These are phyloP conservation scores for Kazachstania bromeliacearum DNA, from an alignment of 805 yeast genomes.

Conservation along the genomic window DNA sequence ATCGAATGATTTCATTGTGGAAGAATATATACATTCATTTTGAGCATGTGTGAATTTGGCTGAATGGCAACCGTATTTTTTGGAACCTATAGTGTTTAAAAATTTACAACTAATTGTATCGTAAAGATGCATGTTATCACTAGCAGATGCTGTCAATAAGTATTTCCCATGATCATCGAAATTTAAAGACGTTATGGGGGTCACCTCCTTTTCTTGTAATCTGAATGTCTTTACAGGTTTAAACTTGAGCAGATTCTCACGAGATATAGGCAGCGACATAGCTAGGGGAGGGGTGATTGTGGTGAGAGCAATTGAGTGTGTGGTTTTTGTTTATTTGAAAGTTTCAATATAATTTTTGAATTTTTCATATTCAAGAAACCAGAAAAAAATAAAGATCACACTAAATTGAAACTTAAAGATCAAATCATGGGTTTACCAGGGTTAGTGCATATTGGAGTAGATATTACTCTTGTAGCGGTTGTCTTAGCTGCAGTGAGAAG, in stretches of 20 bases:
- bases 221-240: slow-evolving; percentile 42
- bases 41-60: slow-evolving; percentile 76
- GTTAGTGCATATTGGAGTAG: slow-evolving; percentile 59
- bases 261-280: slow-evolving; percentile 19
- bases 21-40: slow-evolving; percentile 67
- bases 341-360: too few species aligned
- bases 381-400: too few species aligned
- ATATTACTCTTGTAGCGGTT: slow-evolving; percentile 69
- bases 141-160: slow-evolving; percentile 66
- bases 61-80: slow-evolving; percentile 85
- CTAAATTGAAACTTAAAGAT: not conserved
- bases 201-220: slow-evolving; percentile 37
- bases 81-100: slow-evolving; percentile 60
- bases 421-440: slow-evolving; percentile 11
- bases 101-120: slow-evolving; percentile 66
- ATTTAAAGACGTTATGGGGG: slow-evolving; percentile 59
- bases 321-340: too few species aligned
- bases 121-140: slow-evolving; percentile 75
- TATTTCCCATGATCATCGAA: slow-evolving; percentile 80
- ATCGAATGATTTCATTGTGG: slow-evolving; percentile 69
- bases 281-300: too few species aligned
- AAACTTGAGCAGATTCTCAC: slow-evolving; percentile 24
- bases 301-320: too few species aligned
- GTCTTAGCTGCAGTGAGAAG: slow-evolving; percentile 79
- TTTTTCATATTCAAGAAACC: too few species aligned